phyloP scores from a whole-genome alignment of 2,329 filamentous ascomycete species.

The Monosporascus sp. region DNA sequence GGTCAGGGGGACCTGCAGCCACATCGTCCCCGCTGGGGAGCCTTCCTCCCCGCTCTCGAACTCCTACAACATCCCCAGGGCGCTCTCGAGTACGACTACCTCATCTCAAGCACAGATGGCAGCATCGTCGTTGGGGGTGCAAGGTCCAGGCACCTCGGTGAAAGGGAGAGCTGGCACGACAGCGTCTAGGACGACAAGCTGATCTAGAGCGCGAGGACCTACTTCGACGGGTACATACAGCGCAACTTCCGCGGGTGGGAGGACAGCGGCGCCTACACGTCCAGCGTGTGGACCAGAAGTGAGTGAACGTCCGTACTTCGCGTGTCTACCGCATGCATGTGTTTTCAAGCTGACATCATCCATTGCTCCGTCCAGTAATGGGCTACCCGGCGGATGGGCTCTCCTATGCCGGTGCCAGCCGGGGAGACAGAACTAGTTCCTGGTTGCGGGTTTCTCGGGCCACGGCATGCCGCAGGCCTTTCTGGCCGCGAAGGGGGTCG shows the following conservation, averaged over 20 bases:
- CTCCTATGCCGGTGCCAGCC: slow-evolving; percentile 31
- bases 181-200: slow-evolving; percentile 36
- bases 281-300: slow-evolving; percentile 39
- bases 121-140: slow-evolving; percentile 43
- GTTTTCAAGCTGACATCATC: background rate
- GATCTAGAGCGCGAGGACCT: slow-evolving; percentile 32
- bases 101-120: slow-evolving; percentile 35
- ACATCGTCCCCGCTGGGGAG: background rate
- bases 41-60: slow-evolving; percentile 10
- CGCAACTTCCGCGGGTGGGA: slow-evolving; percentile 41
- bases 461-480: slow-evolving; percentile 37
- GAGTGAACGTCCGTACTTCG: slow-evolving; percentile 5
- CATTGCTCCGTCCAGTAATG: slow-evolving; percentile 1
- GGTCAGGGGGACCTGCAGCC: background rate
- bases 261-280: slow-evolving; percentile 29
- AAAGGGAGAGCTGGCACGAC: slow-evolving; percentile 36
- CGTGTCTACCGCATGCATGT: background rate
- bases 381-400: slow-evolving; percentile 2
- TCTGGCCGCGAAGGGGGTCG: slow-evolving; percentile 29
- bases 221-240: slow-evolving; percentile 44
- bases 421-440: slow-evolving; percentile 24
- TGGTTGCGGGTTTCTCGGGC: slow-evolving; percentile 36
- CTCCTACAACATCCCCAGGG: slow-evolving; percentile 16
- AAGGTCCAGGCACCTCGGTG: slow-evolving; percentile 24
- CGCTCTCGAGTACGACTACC: slow-evolving; percentile 26